A percentile compares a stretch with the other conserved stretches of the same genome.
Conservation (phyloP, 768 basidiomycete species). For the Russula abietina region DNA sequence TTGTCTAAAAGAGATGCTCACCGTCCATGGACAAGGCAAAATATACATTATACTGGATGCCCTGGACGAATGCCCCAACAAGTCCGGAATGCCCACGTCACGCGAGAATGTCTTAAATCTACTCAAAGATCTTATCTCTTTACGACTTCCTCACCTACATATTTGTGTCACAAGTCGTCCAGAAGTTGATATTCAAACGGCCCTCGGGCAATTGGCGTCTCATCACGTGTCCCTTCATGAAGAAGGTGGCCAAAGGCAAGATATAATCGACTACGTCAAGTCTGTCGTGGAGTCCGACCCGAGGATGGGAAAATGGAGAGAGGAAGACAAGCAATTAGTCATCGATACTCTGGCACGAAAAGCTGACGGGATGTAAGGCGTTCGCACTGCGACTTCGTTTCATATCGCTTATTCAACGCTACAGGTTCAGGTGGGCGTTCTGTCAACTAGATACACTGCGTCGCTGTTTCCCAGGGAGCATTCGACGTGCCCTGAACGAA, state of each 20-base stretch:
- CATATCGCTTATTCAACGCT: not conserved
- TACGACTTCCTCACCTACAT: not conserved
- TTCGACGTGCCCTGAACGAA: not conserved
- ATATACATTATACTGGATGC: not conserved
- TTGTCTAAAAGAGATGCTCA: not conserved
- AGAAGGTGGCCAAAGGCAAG: not conserved
- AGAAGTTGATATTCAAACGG: not conserved
- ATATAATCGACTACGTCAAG: not conserved
- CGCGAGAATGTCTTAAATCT: not conserved
- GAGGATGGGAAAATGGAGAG: not conserved
- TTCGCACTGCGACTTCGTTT: not conserved
- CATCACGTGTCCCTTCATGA: not conserved
- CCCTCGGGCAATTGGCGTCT: not conserved
- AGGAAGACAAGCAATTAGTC: not conserved
- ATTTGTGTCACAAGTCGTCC: not conserved
- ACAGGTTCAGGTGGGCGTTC: slow-evolving; percentile 1
- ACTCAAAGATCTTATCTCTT: not conserved
- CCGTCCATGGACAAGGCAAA: not conserved
- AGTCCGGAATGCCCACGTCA: not conserved
- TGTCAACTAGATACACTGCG: slow-evolving; percentile 1
- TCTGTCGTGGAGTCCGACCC: not conserved
- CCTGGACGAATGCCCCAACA: slow-evolving; percentile 4
- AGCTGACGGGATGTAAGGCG: not conserved
- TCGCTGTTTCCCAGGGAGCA: not conserved
- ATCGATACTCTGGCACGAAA: not conserved